A percentile compares a stretch with the other conserved stretches of the same genome.
Evolutionary conservation across 176 grass and related monocot species (phyloP).

Genomic region (Areca catechu): DNA sequence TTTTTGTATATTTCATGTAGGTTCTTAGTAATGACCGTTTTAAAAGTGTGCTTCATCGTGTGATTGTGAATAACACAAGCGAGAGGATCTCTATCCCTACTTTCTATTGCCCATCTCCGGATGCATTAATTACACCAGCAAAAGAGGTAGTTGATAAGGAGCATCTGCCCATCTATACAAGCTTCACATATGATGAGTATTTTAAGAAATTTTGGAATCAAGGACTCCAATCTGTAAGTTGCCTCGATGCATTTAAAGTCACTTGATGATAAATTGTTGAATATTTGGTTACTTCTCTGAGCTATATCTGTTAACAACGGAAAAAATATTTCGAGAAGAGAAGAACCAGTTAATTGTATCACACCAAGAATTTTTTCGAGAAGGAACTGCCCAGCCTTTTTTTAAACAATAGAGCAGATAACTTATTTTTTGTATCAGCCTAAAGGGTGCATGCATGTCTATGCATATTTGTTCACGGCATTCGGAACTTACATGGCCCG

Average conservation of each 20-base stretch:
- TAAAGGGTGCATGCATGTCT: no score
- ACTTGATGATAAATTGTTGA: no score
- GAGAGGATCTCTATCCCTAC: conserved; percentile 84
- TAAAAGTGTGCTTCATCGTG: conserved; percentile 78
- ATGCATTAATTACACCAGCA: conserved; percentile 44
- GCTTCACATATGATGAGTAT: conserved; percentile 73
- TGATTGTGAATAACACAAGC: conserved; percentile 62
- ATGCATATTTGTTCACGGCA: no score
- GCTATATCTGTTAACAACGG: no score
- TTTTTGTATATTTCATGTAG: conserved; percentile 15
- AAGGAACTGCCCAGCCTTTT: no score
- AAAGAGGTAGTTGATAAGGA: conserved; percentile 31
- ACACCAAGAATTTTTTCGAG: no score
- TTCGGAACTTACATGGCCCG: no score
- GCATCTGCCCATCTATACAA: conserved; percentile 44
- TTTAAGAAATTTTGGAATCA: conserved; percentile 72
- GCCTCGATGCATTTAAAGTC: conserved; percentile 51
- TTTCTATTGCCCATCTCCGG: conserved; percentile 61
- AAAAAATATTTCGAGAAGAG: no score
- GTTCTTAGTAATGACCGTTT: conserved; percentile 68
- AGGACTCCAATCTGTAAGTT: conserved; percentile 55
- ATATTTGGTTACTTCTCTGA: no score
- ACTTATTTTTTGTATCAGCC: no score
- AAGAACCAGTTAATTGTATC: no score
- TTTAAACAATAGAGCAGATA: no score